A percentile compares a stretch with the other conserved stretches of the same genome.
These are phyloP conservation scores for Eucalyptus polyanthemos DNA, from an alignment of 345 rosid species.

Conservation along the genomic window DNA sequence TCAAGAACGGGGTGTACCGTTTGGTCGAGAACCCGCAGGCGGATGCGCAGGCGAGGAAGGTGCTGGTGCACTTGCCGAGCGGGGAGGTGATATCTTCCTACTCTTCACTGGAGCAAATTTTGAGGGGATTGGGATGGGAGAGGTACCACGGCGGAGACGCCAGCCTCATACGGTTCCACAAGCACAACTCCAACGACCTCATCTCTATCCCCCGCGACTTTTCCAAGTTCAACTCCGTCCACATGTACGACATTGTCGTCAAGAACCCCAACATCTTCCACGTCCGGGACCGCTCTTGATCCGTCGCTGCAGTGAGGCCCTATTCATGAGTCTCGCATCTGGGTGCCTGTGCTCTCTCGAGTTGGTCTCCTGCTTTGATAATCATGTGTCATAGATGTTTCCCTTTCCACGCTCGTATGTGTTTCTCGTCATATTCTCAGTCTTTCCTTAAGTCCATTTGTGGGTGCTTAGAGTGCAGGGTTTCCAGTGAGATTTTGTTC, in stretches of 20 bases:
- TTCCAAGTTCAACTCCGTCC: slow-evolving; percentile 59
- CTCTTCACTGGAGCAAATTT: slow-evolving; percentile 43
- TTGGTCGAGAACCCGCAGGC: slow-evolving; percentile 50
- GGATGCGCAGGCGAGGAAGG: neutral
- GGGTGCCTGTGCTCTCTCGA: neutral
- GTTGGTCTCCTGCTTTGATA: neutral
- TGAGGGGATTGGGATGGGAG: slow-evolving; percentile 77
- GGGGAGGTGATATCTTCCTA: slow-evolving; percentile 55
- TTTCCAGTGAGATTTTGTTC: neutral
- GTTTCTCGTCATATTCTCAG: neutral
- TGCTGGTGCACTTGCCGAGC: slow-evolving; percentile 41
- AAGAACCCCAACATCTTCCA: slow-evolving; percentile 83
- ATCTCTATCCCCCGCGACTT: slow-evolving; percentile 80
- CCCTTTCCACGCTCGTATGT: neutral
- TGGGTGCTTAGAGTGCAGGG: neutral
- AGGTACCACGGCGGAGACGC: slow-evolving; percentile 63
- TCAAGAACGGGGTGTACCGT: slow-evolving; percentile 61
- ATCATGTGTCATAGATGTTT: neutral
- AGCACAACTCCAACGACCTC: slow-evolving; percentile 58
- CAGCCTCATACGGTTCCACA: slow-evolving; percentile 65
- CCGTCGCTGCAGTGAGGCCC: neutral
- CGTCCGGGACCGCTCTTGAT: slow-evolving; percentile 29
- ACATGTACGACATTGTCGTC: slow-evolving; percentile 84
- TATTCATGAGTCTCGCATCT: neutral
- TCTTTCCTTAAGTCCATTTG: neutral